Percentiles rank a stretch among this genome's conserved stretches.
Conservation (phyloP, 1,284 basidiomycete species). For the Puccinia novopanici region DNA sequence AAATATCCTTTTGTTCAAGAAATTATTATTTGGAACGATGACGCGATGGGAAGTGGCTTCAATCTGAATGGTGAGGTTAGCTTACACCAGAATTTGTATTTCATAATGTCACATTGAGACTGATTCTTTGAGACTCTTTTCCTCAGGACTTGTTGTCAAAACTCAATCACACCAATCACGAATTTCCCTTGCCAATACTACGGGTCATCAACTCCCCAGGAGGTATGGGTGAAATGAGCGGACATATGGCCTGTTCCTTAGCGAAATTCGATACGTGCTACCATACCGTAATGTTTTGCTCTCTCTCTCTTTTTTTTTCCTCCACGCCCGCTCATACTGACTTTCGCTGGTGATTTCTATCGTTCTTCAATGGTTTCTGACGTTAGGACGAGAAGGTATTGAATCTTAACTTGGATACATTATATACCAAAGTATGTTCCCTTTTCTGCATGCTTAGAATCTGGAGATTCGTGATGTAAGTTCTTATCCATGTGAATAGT, state of each 20-base stretch:
- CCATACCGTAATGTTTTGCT: constrained; percentile 14
- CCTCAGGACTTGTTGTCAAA: constrained; percentile 30
- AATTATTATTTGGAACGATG: constrained; percentile 43
- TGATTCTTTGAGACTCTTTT: not conserved
- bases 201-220: constrained; percentile 30
- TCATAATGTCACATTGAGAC: not conserved
- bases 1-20: constrained; percentile 35
- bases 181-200: constrained; percentile 5
- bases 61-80: constrained; percentile 30
- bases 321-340: not conserved
- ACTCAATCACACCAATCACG: not conserved
- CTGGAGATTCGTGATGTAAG: not conserved
- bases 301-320: not conserved
- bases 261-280: constrained; percentile 33
- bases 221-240: constrained; percentile 24
- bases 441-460: not conserved
- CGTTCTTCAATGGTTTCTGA: not conserved
- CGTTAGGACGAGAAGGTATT: constrained; percentile 11
- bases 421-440: constrained; percentile 30
- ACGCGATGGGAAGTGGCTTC: not conserved
- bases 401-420: constrained; percentile 34
- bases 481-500: constrained; percentile 1
- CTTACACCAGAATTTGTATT: not conserved
- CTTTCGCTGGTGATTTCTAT: not conserved
- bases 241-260: constrained; percentile 39